Percentiles rank a stretch among this genome's conserved stretches.
Evolutionary conservation across 768 basidiomycete genomes (phyloP).

Genomic region (Sutorius australiensis): DNA sequence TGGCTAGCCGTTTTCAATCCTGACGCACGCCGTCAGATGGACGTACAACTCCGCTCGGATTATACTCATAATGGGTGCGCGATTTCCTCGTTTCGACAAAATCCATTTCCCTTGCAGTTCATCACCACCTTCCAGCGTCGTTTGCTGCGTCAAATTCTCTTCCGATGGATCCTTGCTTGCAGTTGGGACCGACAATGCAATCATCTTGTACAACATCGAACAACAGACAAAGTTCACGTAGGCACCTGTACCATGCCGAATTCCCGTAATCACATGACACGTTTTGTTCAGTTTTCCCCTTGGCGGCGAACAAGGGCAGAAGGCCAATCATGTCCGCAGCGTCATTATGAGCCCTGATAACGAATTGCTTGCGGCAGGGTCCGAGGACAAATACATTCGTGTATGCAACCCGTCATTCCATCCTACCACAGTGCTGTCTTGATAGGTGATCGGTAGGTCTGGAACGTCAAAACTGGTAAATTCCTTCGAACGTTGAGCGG

Average conservation of each 20-base stretch:
- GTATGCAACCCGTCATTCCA: slow-evolving; percentile 16
- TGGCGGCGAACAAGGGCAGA: slow-evolving; percentile 19
- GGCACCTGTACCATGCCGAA: background rate
- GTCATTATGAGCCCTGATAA: slow-evolving; percentile 32
- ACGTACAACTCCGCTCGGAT: slow-evolving; percentile 61
- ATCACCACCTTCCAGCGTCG: slow-evolving; percentile 19
- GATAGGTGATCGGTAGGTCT: slow-evolving; percentile 19
- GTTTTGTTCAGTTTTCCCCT: slow-evolving; percentile 23
- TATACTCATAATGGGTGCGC: slow-evolving; percentile 79
- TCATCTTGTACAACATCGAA: slow-evolving; percentile 28
- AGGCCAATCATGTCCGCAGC: slow-evolving; percentile 31
- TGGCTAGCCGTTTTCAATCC: slow-evolving; percentile 56
- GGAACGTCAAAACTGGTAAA: slow-evolving; percentile 23
- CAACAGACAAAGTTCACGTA: slow-evolving; percentile 29
- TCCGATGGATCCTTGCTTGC: slow-evolving; percentile 30
- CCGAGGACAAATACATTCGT: slow-evolving; percentile 33
- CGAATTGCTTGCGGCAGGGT: slow-evolving; percentile 30
- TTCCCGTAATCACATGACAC: background rate
- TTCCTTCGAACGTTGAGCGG: slow-evolving; percentile 30
- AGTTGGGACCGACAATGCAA: slow-evolving; percentile 30
- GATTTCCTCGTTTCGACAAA: slow-evolving; percentile 10
- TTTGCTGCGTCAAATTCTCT: slow-evolving; percentile 34
- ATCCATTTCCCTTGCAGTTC: slow-evolving; percentile 9
- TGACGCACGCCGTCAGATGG: slow-evolving; percentile 44
- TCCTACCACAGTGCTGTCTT: background rate